phyloP scores from a whole-genome alignment of 306 rosid genomes.

The Hippophae gyantsensis region DNA sequence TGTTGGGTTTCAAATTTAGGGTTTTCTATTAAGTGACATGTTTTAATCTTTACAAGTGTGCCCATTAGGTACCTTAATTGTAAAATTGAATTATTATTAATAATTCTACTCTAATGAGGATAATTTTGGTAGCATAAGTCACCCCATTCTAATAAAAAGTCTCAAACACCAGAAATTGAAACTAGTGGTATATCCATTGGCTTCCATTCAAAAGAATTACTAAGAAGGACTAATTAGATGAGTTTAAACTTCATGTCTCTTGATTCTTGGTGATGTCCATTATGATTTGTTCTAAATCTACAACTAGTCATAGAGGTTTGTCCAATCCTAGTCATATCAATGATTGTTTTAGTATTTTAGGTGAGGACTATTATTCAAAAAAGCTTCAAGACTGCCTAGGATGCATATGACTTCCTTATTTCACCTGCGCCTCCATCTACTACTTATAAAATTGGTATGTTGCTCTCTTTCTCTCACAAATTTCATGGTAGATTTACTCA shows the following conservation, averaged over 20 bases:
- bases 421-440: conserved; percentile 96
- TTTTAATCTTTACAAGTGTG: conserved; percentile 70
- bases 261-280: conserved; percentile 3
- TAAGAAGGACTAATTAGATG: background rate
- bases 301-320: conserved; percentile 7
- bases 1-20: background rate
- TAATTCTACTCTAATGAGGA: conserved; percentile 10
- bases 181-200: background rate
- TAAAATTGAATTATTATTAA: too few relatives aligned
- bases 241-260: background rate
- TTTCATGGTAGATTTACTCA: background rate
- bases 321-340: conserved; percentile 12
- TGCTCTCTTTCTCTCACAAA: conserved; percentile 10
- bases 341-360: conserved; percentile 36
- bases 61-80: conserved; percentile 69
- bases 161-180: background rate
- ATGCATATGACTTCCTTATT: conserved; percentile 71
- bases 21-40: background rate
- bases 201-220: background rate
- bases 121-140: conserved; percentile 9
- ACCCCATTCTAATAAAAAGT: background rate
- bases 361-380: conserved; percentile 84
- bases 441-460: conserved; percentile 82
- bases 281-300: conserved; percentile 6
- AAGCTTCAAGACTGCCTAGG: conserved; percentile 78